phyloP scores from a whole-genome alignment of 371 early-diverging fungal species.

The Apophysomyces trapeziformis region DNA sequence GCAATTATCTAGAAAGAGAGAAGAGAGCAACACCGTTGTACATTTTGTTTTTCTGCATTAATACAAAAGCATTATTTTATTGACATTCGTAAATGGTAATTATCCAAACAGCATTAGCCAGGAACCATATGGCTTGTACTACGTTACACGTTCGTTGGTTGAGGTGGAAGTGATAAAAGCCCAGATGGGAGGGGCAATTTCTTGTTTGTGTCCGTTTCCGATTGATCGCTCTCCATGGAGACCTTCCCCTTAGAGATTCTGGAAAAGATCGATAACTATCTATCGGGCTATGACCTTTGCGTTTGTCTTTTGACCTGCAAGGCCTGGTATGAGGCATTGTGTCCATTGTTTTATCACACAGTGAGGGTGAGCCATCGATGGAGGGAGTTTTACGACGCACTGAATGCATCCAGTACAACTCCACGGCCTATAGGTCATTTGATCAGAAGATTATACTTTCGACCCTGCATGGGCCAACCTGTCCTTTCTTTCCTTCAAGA shows the following conservation, averaged over 20 bases:
- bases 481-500: neutral
- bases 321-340: neutral
- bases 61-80: neutral
- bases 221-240: too few species aligned
- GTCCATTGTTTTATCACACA: neutral
- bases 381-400: neutral
- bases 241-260: neutral
- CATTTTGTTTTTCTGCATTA: neutral
- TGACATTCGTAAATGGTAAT: neutral
- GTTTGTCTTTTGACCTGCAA: neutral
- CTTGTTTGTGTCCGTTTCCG: too few species aligned
- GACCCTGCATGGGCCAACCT: neutral
- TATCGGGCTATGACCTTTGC: neutral
- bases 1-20: constrained; percentile 18
- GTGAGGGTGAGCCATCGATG: neutral
- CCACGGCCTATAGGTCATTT: neutral
- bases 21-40: neutral
- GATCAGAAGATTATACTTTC: neutral
- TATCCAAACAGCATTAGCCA: neutral
- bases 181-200: too few species aligned
- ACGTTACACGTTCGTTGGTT: too few species aligned
- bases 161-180: too few species aligned
- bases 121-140: too few species aligned
- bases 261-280: neutral
- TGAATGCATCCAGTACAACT: neutral